These are phyloP conservation scores for Candida mattraensis DNA, from an alignment of 805 yeast genomes.

Conservation along the genomic window DNA sequence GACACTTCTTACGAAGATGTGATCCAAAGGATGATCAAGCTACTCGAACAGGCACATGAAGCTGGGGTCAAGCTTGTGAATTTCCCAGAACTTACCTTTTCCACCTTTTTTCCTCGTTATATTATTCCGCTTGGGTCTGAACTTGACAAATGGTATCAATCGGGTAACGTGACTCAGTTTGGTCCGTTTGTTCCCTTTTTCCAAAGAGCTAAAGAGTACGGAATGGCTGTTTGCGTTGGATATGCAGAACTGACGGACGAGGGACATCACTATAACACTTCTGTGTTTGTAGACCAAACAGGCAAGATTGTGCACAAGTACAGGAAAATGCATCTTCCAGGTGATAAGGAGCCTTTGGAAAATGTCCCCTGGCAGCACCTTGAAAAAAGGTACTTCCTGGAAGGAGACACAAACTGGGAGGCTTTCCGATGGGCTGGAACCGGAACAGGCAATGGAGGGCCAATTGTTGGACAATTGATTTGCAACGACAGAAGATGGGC, in stretches of 20 bases:
- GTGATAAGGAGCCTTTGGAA: slow-evolving; percentile 35
- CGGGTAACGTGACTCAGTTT: slow-evolving; percentile 34
- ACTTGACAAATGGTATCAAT: slow-evolving; percentile 36
- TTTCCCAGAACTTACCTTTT: slow-evolving; percentile 37
- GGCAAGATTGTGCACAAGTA: slow-evolving; percentile 34
- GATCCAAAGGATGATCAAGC: slow-evolving; percentile 29
- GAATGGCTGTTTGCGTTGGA: slow-evolving; percentile 36
- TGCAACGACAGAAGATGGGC: slow-evolving; percentile 43
- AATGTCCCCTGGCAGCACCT: slow-evolving; percentile 36
- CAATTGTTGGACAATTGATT: slow-evolving; percentile 36
- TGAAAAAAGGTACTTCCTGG: slow-evolving; percentile 38
- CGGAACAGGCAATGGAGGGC: slow-evolving; percentile 32
- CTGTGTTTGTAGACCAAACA: slow-evolving; percentile 32
- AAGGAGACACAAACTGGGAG: slow-evolving; percentile 38
- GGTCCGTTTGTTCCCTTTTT: slow-evolving; percentile 35
- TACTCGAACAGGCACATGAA: slow-evolving; percentile 26
- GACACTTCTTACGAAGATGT: slow-evolving; percentile 33
- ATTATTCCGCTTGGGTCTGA: slow-evolving; percentile 34
- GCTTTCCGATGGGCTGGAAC: slow-evolving; percentile 37
- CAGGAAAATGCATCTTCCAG: slow-evolving; percentile 40
- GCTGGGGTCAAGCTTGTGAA: slow-evolving; percentile 35
- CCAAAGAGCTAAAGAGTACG: slow-evolving; percentile 30
- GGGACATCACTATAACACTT: slow-evolving; percentile 37
- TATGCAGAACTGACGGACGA: slow-evolving; percentile 40
- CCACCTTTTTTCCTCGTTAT: slow-evolving; percentile 39